A percentile compares a stretch with the other conserved stretches of the same genome.
These are phyloP conservation scores for Phialemoniopsis sp. DNA, from an alignment of 2,329 filamentous ascomycete species.

Conservation along the genomic window DNA sequence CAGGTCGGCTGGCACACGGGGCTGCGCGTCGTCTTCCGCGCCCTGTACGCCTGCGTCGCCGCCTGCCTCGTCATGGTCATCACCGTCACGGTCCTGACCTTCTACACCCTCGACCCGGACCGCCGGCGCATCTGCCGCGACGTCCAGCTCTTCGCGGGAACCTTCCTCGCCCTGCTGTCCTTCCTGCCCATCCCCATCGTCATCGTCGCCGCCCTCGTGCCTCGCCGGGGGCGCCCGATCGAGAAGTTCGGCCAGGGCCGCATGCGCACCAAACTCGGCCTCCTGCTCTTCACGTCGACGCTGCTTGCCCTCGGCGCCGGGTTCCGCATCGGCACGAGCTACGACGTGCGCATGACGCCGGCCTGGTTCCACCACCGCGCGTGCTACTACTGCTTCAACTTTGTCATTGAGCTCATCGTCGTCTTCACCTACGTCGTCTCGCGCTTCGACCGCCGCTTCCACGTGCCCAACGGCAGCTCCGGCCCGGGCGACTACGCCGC, in stretches of 20 bases:
- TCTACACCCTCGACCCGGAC: constrained; percentile 58
- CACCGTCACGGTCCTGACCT: constrained; percentile 56
- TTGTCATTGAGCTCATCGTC: constrained; percentile 67
- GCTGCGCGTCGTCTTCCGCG: constrained; percentile 47
- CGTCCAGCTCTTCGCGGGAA: constrained; percentile 60
- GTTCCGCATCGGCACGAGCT: constrained; percentile 62
- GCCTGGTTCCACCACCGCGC: constrained; percentile 69
- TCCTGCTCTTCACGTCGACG: constrained; percentile 54
- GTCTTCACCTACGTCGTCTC: constrained; percentile 61
- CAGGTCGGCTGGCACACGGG: constrained; percentile 61
- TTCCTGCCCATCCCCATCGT: constrained; percentile 63
- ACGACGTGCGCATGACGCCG: constrained; percentile 49
- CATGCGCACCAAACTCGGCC: constrained; percentile 60
- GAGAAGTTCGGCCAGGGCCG: constrained; percentile 65
- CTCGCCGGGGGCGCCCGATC: constrained; percentile 20
- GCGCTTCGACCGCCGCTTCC: constrained; percentile 72
- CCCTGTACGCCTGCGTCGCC: constrained; percentile 50
- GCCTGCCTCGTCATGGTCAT: constrained; percentile 65
- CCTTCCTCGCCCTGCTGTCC: constrained; percentile 59
- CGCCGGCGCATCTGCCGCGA: constrained; percentile 50
- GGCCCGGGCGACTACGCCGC: constrained; percentile 46
- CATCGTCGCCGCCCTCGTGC: constrained; percentile 43
- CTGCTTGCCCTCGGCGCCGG: constrained; percentile 65
- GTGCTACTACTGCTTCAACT: constrained; percentile 79
- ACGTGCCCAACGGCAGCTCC: constrained; percentile 66